phyloP scores from a whole-genome alignment of 768 basidiomycete species.

The Tremella mesenterica region DNA sequence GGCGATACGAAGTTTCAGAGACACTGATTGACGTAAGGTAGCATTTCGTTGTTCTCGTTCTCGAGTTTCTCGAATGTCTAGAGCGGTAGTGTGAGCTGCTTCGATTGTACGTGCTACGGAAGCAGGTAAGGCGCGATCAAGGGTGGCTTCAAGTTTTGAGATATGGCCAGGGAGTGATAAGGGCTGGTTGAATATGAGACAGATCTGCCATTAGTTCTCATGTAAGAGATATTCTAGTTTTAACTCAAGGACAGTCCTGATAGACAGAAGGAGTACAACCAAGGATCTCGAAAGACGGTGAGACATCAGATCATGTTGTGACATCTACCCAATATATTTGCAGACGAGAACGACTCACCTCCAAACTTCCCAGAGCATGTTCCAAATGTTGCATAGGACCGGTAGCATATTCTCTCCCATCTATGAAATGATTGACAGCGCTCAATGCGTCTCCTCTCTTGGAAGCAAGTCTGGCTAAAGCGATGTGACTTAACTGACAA shows the following conservation, averaged over 20 bases:
- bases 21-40: conserved; percentile 59
- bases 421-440: conserved; percentile 75
- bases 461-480: conserved; percentile 71
- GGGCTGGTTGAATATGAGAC: conserved; percentile 10
- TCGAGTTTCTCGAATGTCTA: conserved; percentile 24
- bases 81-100: conserved; percentile 30
- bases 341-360: conserved; percentile 32
- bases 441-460: conserved; percentile 61
- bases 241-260: too few relatives aligned
- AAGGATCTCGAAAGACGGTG: too few relatives aligned
- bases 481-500: conserved; percentile 49
- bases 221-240: too few relatives aligned
- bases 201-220: conserved; percentile 11
- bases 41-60: conserved; percentile 49
- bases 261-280: too few relatives aligned
- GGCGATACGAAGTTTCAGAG: conserved; percentile 73
- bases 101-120: neutral
- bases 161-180: conserved; percentile 68
- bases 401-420: conserved; percentile 84
- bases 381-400: conserved; percentile 88
- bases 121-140: conserved; percentile 52
- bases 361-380: conserved; percentile 55
- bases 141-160: conserved; percentile 86
- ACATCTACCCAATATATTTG: neutral
- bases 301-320: too few relatives aligned